These are phyloP conservation scores for Acidomyces sp. DNA, from an alignment of 495 filamentous ascomycete genomes.

Conservation along the genomic window DNA sequence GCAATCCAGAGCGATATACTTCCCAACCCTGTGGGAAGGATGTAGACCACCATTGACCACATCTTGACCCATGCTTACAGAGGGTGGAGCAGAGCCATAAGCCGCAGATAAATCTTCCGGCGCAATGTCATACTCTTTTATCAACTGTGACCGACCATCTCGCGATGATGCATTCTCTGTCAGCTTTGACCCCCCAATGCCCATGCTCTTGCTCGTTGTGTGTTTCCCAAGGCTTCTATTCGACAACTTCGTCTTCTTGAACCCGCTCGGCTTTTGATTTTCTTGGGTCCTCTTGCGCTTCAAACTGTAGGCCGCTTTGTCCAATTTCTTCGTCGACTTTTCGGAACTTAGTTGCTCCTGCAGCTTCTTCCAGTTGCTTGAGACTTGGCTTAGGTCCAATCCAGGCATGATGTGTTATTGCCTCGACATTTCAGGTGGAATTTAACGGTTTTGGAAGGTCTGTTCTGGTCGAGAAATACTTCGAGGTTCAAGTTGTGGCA, in stretches of 20 bases:
- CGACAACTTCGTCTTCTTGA: conserved; percentile 67
- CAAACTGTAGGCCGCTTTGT: conserved; percentile 8
- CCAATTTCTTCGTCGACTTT: neutral
- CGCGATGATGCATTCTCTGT: conserved; percentile 5
- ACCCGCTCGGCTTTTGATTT: conserved; percentile 21
- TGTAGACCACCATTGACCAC: conserved; percentile 38
- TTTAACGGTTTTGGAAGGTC: too few species aligned
- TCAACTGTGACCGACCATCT: conserved; percentile 27
- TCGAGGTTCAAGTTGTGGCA: too few species aligned
- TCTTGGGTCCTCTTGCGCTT: conserved; percentile 23
- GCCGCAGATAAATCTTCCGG: conserved; percentile 47
- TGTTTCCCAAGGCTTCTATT: conserved; percentile 21
- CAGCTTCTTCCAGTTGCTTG: conserved; percentile 35
- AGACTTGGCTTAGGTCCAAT: conserved; percentile 26
- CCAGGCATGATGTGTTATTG: conserved; percentile 12
- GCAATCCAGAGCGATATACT: conserved; percentile 87
- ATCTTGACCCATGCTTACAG: conserved; percentile 9
- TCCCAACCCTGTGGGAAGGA: conserved; percentile 46
- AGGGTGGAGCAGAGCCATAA: conserved; percentile 30
- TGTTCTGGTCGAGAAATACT: too few species aligned
- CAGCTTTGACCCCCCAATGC: conserved; percentile 19
- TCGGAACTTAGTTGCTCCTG: conserved; percentile 24
- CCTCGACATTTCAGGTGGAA: too few species aligned
- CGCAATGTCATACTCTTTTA: conserved; percentile 48
- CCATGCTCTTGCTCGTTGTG: conserved; percentile 27